Evolutionary conservation across 768 basidiomycete species (phyloP).

Genomic region (Russula olivacea): DNA sequence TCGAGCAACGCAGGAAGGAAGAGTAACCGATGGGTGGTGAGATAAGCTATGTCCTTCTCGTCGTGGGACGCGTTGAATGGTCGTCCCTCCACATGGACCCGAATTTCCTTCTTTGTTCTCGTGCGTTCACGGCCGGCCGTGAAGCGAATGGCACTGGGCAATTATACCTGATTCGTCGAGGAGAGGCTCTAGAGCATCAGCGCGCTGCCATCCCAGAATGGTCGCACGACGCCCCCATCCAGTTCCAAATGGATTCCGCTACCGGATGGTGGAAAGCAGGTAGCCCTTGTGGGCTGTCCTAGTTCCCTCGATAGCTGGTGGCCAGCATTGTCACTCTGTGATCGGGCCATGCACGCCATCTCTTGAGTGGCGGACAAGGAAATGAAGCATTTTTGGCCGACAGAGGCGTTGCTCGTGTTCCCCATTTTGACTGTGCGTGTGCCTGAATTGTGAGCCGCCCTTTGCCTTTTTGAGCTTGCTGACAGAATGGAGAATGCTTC

Average conservation of each 20-base stretch:
- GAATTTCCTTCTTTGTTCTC: conserved; percentile 7
- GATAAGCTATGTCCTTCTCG: not conserved
- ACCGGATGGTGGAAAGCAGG: not conserved
- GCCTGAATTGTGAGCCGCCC: conserved; percentile 7
- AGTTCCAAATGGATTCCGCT: not conserved
- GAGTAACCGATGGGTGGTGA: conserved; percentile 3
- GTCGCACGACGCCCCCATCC: not conserved
- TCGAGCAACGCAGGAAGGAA: not conserved
- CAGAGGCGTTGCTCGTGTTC: not conserved
- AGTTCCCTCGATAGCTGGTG: not conserved
- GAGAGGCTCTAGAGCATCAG: not conserved
- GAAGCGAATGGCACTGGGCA: conserved; percentile 4
- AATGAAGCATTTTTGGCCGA: no score
- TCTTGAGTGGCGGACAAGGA: not conserved
- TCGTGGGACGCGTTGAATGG: not conserved
- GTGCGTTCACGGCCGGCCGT: not conserved
- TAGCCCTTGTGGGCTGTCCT: not conserved
- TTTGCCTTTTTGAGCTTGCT: conserved; percentile 10
- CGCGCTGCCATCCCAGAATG: conserved; percentile 14
- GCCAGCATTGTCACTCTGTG: not conserved
- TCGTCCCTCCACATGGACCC: not conserved
- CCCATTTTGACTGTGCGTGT: not conserved
- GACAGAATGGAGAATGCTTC: not conserved
- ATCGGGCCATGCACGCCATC: not conserved
- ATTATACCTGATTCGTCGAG: conserved; percentile 18